A percentile compares a stretch with the other conserved stretches of the same genome.
These are phyloP conservation scores for Kurtzmaniella quercitrusa DNA, from an alignment of 1,139 yeast species.

Conservation along the genomic window DNA sequence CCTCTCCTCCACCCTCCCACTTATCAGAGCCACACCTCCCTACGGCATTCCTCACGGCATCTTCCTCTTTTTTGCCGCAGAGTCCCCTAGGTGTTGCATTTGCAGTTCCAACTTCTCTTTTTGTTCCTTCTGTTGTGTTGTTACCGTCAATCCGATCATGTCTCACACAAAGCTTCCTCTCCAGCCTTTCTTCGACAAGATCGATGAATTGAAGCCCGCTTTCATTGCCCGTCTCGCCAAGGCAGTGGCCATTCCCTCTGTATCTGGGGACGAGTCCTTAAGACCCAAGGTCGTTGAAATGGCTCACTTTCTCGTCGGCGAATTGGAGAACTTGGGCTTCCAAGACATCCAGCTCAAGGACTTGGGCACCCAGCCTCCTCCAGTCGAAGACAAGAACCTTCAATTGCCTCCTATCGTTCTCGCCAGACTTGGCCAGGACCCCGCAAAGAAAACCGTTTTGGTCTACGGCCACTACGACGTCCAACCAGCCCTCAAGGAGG, in stretches of 20 bases:
- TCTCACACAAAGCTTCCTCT: slow-evolving; percentile 28
- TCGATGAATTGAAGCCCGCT: slow-evolving; percentile 66
- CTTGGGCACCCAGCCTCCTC: slow-evolving; percentile 87
- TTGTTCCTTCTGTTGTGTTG: not conserved
- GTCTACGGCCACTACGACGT: slow-evolving; percentile 98
- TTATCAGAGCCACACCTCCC: not conserved
- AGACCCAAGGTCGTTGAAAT: slow-evolving; percentile 84
- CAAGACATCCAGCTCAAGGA: slow-evolving; percentile 76
- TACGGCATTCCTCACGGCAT: not conserved
- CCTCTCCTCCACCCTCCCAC: not conserved
- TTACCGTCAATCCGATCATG: not conserved
- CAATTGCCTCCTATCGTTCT: slow-evolving; percentile 90
- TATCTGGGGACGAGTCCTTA: slow-evolving; percentile 81
- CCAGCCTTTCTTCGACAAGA: slow-evolving; percentile 50
- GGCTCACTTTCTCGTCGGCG: slow-evolving; percentile 74
- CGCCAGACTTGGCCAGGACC: slow-evolving; percentile 80
- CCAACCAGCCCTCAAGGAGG: slow-evolving; percentile 89
- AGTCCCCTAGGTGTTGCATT: not conserved
- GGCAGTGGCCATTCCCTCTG: slow-evolving; percentile 93
- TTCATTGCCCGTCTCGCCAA: slow-evolving; percentile 65
- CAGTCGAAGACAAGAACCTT: slow-evolving; percentile 58
- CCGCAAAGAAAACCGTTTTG: slow-evolving; percentile 77
- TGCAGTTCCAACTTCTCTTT: not conserved
- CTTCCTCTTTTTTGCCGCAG: not conserved
- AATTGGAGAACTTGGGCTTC: slow-evolving; percentile 71